These are phyloP conservation scores for Symbiotaphrina buchneri DNA, from an alignment of 495 filamentous ascomycete species.

Conservation along the genomic window DNA sequence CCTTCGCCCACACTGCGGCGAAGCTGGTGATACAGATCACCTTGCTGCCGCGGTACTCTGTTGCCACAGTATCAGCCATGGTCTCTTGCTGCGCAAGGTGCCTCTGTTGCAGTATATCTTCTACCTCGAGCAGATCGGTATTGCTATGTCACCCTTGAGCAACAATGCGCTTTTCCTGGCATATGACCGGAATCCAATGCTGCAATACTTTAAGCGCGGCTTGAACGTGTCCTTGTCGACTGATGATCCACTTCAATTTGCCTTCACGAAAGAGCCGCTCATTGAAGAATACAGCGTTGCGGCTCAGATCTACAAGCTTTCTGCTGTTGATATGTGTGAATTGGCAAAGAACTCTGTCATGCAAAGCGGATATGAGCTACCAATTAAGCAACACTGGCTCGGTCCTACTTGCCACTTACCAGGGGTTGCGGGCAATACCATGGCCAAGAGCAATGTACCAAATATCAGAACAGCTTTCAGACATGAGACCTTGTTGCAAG, in stretches of 20 bases:
- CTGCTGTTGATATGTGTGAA: conserved; percentile 96
- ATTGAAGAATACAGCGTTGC: conserved; percentile 98
- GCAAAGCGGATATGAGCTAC: conserved; percentile 83
- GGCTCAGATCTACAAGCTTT: conserved; percentile 95
- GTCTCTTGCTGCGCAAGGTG: conserved; percentile 78
- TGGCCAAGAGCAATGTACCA: conserved; percentile 90
- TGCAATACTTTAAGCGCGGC: conserved; percentile 82
- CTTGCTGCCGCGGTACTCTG: conserved; percentile 78
- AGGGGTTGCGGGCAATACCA: conserved; percentile 63
- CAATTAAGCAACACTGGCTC: conserved; percentile 77
- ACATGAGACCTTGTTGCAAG: conserved; percentile 59
- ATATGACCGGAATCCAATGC: conserved; percentile 91
- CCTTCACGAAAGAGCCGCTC: conserved; percentile 92
- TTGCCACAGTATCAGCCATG: conserved; percentile 95
- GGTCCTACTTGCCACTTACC: conserved; percentile 49
- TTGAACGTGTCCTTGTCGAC: conserved; percentile 92
- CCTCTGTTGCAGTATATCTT: conserved; percentile 91
- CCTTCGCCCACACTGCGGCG: conserved; percentile 83
- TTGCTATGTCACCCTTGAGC: conserved; percentile 95
- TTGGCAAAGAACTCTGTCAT: conserved; percentile 84
- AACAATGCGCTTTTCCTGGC: conserved; percentile 95
- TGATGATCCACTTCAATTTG: conserved; percentile 93
- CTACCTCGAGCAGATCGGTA: conserved; percentile 92
- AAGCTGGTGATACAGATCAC: conserved; percentile 93
- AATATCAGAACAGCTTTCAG: conserved; percentile 78